Percentiles rank a stretch among this genome's conserved stretches.
phyloP scores from a whole-genome alignment of 2,329 filamentous ascomycete species.

The Sporothrix sp. region DNA sequence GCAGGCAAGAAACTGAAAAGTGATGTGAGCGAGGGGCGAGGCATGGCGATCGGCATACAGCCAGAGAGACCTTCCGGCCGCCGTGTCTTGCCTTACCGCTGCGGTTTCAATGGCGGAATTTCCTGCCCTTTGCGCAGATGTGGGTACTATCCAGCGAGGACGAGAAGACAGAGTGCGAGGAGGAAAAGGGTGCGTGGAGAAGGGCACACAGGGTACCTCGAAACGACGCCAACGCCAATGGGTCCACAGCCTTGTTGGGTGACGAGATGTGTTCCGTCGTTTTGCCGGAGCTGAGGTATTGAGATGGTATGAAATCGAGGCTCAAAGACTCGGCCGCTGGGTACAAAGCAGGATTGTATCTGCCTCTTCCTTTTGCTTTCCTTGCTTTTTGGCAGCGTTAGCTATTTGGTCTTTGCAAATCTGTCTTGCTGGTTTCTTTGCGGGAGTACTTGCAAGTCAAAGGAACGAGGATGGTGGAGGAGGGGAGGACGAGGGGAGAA shows the following conservation, averaged over 20 bases:
- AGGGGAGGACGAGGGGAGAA: background rate
- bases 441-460: too few relatives aligned
- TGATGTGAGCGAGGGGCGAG: background rate
- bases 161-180: background rate
- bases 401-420: too few relatives aligned
- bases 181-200: background rate
- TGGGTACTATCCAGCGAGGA: background rate
- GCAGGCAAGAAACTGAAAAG: background rate
- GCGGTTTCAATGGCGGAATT: slow-evolving; percentile 1
- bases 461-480: background rate
- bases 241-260: slow-evolving; percentile 1
- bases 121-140: slow-evolving; percentile 1
- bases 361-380: background rate
- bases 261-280: background rate
- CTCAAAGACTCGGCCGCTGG: too few relatives aligned
- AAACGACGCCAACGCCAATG: background rate
- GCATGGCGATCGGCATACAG: background rate
- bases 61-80: background rate
- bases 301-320: background rate
- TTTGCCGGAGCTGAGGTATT: background rate
- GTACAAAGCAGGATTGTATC: too few relatives aligned
- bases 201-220: background rate
- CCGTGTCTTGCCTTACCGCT: background rate
- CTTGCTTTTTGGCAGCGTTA: background rate
- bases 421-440: too few relatives aligned